Base-by-base conservation (phyloP, 352 stramenopile genomes). In the Pythium insidiosum region DNA sequence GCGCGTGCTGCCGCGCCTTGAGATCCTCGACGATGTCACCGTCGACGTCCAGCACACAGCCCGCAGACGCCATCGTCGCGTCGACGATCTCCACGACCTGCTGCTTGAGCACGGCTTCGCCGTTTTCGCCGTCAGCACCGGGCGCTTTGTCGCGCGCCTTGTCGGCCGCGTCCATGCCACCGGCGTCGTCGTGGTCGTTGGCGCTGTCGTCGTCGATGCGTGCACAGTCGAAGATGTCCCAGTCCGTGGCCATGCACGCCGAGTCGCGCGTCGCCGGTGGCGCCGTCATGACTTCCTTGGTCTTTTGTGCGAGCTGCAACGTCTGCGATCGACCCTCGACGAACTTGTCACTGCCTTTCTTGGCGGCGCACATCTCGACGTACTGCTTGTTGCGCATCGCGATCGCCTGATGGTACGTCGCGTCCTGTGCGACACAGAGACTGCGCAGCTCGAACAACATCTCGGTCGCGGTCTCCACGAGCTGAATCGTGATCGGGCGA, bases 161-260 rank as follows among this genome's bases (percentile, higher is more conserved):
- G 26, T 43, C 38, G 1, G 40, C 37, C 0, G 37, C 43, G 15
- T 22, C 13, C 13, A 30, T 19, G 12, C 50, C 61, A 25, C 54
- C 56, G 0, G 41, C 39, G 15, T 22, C 37, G 25, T 75, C 61
- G 11, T 75, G 60, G 20, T 58, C 56, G n/a, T 66, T 58, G 37
- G 62, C 67, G 26, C 31, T 44, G 33, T 47, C 66, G 20, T 75
- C 65, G 12, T 75, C 65, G 25, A 64, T 54, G n/a, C 55, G 51
- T 6, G 55, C 47, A 34, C 66, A 83, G 54, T 95, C 84, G 34
- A 78, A 91, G 43, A 95, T 94, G 50, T 93, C 84, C 82, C 82
- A 95, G 43, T 86, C 66, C 1, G 81, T 93, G 2, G 79, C 79
- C 30, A 73, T 65, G 47, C 72, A 84, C 9, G 80, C 70, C 22